Base-by-base conservation (phyloP, 2,329 filamentous ascomycete species). In the Calonectria pseudoreteaudii region DNA sequence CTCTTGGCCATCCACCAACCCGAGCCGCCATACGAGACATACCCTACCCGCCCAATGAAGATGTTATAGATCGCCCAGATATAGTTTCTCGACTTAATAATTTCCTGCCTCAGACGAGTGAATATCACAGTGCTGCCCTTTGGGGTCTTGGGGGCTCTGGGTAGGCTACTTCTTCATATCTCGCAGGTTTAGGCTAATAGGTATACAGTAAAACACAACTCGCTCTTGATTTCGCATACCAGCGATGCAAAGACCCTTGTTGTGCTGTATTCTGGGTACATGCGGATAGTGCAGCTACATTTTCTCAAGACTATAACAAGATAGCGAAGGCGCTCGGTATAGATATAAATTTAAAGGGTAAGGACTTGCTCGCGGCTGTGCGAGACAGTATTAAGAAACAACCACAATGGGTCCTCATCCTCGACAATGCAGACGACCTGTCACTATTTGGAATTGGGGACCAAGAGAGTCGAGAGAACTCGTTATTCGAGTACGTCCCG, bases 341-440 rank as follows among this genome's bases (percentile, higher is more conserved):
- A 9, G 49, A 85, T 16, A 84, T 88, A 18, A 73, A 60, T 77
- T 76, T 9, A 84, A 89, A 66, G 91, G 80, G 91, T 73, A 84
- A 85, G 60, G 92, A 94, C 3, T 74, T 79, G 91, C 88, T 90
- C 68, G 90, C 92, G 76, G 88, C 91, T 83, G 91, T 94, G 77
- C 86, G 90, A 16, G 60, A 66, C 4, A 75, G 83, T 26, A 76
- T 86, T 0, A 79, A 73, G 50, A 82, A 79, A 0, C 74, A 79
- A n/a, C 70, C 64, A 9, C 79, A 73, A 41, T 88, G 84, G 86
- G 76, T 88, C 47, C 74, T 88, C 1, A 77, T 88, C 2, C 74
- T 87, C 8, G 84, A 87, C 64, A 88, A 88, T 70, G 84, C 83
- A 0, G 86, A 89, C 44, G 83, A 70, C 13, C n/a, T 74, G 1